A percentile compares a stretch with the other conserved stretches of the same genome.
phyloP scores from a whole-genome alignment of 371 early-diverging fungal species.

The Dichotomocladium elegans region DNA sequence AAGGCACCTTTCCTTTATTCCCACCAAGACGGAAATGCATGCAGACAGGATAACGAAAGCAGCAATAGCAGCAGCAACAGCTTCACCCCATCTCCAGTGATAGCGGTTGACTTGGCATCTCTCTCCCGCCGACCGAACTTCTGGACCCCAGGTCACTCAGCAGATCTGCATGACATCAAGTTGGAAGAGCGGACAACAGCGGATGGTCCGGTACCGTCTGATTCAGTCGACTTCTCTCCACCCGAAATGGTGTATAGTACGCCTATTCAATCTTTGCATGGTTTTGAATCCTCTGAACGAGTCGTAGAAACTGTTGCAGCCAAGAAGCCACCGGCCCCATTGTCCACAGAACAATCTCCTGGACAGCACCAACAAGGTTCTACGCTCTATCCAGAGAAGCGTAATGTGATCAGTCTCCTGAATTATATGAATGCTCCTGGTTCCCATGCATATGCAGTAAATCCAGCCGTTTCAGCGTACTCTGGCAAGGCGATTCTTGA shows the following conservation, averaged over 20 bases:
- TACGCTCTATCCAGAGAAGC: slow-evolving; percentile 14
- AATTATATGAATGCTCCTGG: slow-evolving; percentile 29
- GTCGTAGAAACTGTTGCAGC: background rate
- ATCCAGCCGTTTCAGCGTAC: background rate
- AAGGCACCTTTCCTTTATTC: too few species aligned
- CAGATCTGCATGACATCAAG: slow-evolving; percentile 5
- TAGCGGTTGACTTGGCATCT: background rate
- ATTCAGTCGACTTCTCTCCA: slow-evolving; percentile 13
- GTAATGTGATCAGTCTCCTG: slow-evolving; percentile 30
- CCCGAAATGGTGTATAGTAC: background rate
- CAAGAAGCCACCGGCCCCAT: too few species aligned
- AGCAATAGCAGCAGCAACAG: background rate
- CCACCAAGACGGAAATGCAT: slow-evolving; percentile 25
- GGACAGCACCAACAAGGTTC: slow-evolving; percentile 11
- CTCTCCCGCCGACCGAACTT: background rate
- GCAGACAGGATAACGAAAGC: slow-evolving; percentile 8
- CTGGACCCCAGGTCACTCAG: background rate
- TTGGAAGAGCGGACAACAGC: background rate
- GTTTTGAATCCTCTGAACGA: slow-evolving; percentile 21
- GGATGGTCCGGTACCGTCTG: slow-evolving; percentile 11
- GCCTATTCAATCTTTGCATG: slow-evolving; percentile 11
- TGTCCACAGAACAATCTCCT: too few species aligned
- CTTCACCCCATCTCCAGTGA: background rate
- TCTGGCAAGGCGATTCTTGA: background rate
- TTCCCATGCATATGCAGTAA: background rate